Evolutionary conservation across 257 asterid species (phyloP).

Genomic region (Solanum tarapatanum): DNA sequence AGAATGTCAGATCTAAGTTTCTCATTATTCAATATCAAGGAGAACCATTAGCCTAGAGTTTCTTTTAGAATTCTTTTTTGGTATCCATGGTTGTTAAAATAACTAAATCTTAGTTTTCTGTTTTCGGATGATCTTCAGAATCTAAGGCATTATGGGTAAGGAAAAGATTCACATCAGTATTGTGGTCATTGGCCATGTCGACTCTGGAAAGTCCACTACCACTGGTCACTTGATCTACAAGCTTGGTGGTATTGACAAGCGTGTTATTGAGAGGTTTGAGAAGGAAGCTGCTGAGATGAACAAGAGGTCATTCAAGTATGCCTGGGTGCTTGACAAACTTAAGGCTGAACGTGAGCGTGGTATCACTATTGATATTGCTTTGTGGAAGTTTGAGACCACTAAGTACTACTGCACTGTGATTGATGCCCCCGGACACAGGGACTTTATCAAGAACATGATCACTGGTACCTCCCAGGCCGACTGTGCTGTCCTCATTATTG

Average conservation of each 20-base stretch:
- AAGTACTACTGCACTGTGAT: conserved; percentile 86
- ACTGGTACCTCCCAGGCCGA: conserved; percentile 90
- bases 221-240: conserved; percentile 63
- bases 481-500: conserved; percentile 73
- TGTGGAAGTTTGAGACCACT: conserved; percentile 85
- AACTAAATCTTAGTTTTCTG: background rate
- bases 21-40: background rate
- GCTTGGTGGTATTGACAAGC: conserved; percentile 85
- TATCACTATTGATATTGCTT: conserved; percentile 75
- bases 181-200: conserved; percentile 45
- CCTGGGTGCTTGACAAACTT: conserved; percentile 86
- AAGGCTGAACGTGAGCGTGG: conserved; percentile 95
- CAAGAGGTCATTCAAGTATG: conserved; percentile 84
- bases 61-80: background rate
- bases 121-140: background rate
- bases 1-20: background rate
- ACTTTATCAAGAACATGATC: conserved; percentile 79
- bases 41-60: background rate
- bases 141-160: conserved; percentile 7
- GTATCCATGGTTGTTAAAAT: background rate
- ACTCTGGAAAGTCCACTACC: conserved; percentile 41
- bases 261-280: conserved; percentile 81
- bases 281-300: conserved; percentile 90
- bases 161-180: conserved; percentile 35
- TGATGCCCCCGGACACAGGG: conserved; percentile 89